Percentiles rank a stretch among this genome's conserved stretches.
These are phyloP conservation scores for Rhizopus arrhizus DNA, from an alignment of 371 early-diverging fungal genomes.

Conservation along the genomic window DNA sequence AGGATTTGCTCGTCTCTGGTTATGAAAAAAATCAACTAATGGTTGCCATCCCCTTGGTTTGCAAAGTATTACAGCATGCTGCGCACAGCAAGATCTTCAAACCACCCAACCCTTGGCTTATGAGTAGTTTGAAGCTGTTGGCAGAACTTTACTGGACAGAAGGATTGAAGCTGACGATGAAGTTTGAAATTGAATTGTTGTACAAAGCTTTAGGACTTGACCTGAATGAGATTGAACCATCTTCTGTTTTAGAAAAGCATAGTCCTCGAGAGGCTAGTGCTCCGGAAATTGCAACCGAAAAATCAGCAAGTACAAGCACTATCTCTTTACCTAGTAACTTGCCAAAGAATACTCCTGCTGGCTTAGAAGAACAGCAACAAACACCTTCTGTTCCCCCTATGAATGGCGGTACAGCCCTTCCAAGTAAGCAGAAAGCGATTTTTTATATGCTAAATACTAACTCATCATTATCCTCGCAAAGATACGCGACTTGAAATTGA, in stretches of 20 bases:
- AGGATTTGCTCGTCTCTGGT: constrained; percentile 89
- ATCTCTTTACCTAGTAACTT: constrained; percentile 5
- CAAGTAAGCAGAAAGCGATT: neutral
- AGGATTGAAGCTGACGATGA: constrained; percentile 88
- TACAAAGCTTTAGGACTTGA: constrained; percentile 86
- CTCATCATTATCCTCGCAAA: neutral
- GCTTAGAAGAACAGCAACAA: constrained; percentile 11
- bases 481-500: constrained; percentile 33
- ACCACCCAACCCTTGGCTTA: constrained; percentile 97
- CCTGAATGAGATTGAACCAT: constrained; percentile 82
- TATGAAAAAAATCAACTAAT: constrained; percentile 82
- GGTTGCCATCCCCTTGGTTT: constrained; percentile 96
- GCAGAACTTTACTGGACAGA: constrained; percentile 92
- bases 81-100: constrained; percentile 82
- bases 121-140: constrained; percentile 88
- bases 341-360: constrained; percentile 9
- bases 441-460: neutral
- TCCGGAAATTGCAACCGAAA: neutral
- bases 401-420: neutral
- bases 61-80: constrained; percentile 92
- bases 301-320: neutral
- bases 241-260: constrained; percentile 66
- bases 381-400: constrained; percentile 2
- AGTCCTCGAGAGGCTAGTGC: constrained; percentile 40
- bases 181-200: constrained; percentile 96